Base-by-base conservation (phyloP, 2,329 filamentous ascomycete species). In the Amauroascus verrucosus region DNA sequence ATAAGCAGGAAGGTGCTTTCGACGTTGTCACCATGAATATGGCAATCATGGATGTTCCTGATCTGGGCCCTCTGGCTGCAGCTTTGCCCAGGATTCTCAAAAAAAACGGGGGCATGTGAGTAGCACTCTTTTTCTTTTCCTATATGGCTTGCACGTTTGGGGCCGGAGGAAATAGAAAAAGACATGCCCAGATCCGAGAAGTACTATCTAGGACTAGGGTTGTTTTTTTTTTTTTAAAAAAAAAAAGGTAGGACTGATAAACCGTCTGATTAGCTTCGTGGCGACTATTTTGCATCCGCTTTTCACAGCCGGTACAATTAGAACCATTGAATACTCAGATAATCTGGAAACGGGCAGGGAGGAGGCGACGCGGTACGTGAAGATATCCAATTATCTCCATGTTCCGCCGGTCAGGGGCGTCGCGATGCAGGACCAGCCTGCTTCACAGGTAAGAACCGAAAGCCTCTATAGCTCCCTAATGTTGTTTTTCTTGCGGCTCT, bases 231-330 rank as follows among this genome's bases (percentile, higher is more conserved):
- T n/a, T n/a, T n/a, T n/a, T n/a, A n/a, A n/a, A n/a, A n/a, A n/a
- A n/a, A n/a, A n/a, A 14, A 22, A 20, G 14, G 20, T 6, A 14
- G 18, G 18, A 22, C 43, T 38, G 30, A 35, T 43, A 26, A n/a
- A 32, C 16, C 18, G 4, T 35, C 33, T 48, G 40, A 48, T n/a
- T 46, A 73, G 72, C 28, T 75, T 76, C 57, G 70, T 73, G n/a
- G 72, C 68, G 0, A 73, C 72, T 0, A 57, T 76, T 37, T 70
- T 77, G 7, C 75, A 77, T 54, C 75, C 75, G 5, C 76, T 77
- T 62, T 72, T 75, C 58, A 77, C 75, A 3, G 71, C 72, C 1
- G 69, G 67, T 1, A 66, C 69, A 1, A 62, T 66, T 6, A 68
- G 71, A 4, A 63, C 64, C 20, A 64, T 77, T 38, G 65, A 71